phyloP scores from a whole-genome alignment of 2,329 filamentous ascomycete genomes.

The Lithohypha guttulata region DNA sequence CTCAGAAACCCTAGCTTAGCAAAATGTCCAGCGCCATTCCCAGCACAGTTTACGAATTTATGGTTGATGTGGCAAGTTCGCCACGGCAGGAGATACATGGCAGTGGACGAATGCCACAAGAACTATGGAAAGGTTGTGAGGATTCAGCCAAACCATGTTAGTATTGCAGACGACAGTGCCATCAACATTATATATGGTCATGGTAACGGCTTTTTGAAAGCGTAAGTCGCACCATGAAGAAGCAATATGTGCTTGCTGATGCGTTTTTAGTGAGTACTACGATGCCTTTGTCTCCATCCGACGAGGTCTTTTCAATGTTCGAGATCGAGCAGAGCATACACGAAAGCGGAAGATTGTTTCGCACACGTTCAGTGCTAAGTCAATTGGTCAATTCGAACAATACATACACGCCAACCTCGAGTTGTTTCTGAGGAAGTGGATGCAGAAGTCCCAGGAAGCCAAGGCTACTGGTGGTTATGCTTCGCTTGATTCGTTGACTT shows the following conservation, averaged over 20 bases:
- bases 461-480: slow-evolving; percentile 44
- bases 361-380: slow-evolving; percentile 77
- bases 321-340: slow-evolving; percentile 69
- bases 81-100: slow-evolving; percentile 51
- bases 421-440: slow-evolving; percentile 62
- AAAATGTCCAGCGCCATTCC: slow-evolving; percentile 41
- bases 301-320: slow-evolving; percentile 79
- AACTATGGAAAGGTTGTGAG: slow-evolving; percentile 69
- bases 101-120: slow-evolving; percentile 63
- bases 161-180: slow-evolving; percentile 67
- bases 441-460: slow-evolving; percentile 44
- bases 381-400: slow-evolving; percentile 72
- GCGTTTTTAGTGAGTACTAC: slow-evolving; percentile 60
- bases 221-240: slow-evolving; percentile 36
- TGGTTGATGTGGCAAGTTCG: slow-evolving; percentile 65
- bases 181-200: slow-evolving; percentile 70
- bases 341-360: slow-evolving; percentile 82
- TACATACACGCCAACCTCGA: slow-evolving; percentile 76
- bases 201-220: slow-evolving; percentile 63
- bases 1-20: slow-evolving; percentile 44
- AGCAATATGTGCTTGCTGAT: not conserved
- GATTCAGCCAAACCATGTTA: slow-evolving; percentile 75
- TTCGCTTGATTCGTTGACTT: slow-evolving; percentile 61
- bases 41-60: slow-evolving; percentile 59
- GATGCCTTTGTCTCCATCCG: slow-evolving; percentile 83